phyloP scores from a whole-genome alignment of 2,329 filamentous ascomycete species.

The Trematosphaeria pertusa region DNA sequence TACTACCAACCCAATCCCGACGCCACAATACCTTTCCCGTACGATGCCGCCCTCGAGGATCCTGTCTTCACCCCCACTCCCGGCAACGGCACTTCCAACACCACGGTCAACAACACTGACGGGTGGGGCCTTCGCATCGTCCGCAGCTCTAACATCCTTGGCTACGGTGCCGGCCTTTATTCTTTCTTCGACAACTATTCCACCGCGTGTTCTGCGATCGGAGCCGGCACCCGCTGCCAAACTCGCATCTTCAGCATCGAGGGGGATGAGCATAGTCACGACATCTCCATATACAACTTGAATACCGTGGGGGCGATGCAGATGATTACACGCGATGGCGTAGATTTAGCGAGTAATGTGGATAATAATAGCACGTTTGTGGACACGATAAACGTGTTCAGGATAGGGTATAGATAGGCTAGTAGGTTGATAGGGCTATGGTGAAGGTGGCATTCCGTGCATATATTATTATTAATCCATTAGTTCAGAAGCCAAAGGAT shows the following conservation, averaged over 20 bases:
- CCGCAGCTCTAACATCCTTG: conserved; percentile 60
- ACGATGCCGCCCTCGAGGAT: conserved; percentile 66
- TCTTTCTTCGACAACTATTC: conserved; percentile 72
- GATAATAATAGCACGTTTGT: conserved; percentile 58
- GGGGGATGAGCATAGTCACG: conserved; percentile 37
- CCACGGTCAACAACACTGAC: conserved; percentile 40
- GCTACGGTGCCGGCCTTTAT: conserved; percentile 72
- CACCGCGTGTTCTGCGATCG: conserved; percentile 37
- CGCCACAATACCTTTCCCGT: conserved; percentile 69
- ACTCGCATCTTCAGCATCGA: conserved; percentile 58
- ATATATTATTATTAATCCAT: no score
- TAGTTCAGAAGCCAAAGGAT: no score
- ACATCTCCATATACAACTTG: conserved; percentile 55
- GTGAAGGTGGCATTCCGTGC: no score
- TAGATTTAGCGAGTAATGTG: conserved; percentile 50
- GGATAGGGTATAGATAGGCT: no score
- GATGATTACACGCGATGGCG: conserved; percentile 55
- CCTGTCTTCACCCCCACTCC: conserved; percentile 73
- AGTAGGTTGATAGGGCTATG: no score
- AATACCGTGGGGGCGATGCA: conserved; percentile 56
- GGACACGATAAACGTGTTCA: conserved; percentile 43
- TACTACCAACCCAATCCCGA: conserved; percentile 84
- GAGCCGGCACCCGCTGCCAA: conserved; percentile 53
- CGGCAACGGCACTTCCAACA: conserved; percentile 8
- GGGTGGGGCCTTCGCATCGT: conserved; percentile 72